Base-by-base conservation (phyloP, 2,329 filamentous ascomycete genomes). In the Grosmannia serpens region DNA sequence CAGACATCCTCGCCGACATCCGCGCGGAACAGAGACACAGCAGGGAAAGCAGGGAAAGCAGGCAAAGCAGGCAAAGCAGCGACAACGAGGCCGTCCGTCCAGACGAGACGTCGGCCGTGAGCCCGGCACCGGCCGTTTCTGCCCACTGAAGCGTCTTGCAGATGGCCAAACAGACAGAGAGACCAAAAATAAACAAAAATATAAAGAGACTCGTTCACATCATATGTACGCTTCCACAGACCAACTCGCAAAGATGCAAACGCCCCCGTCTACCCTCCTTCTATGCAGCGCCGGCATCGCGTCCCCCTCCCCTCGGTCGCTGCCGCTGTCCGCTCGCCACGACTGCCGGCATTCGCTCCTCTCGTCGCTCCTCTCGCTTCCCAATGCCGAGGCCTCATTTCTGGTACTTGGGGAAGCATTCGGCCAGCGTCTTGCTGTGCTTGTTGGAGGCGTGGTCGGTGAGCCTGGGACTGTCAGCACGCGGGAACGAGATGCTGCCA, bases 381-480 rank as follows among this genome's bases (percentile, higher is more conserved):
- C 50, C 61, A 61, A 59, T 63, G 62, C 27, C 53, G 54, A 53
- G 50, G 22, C 15, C 27, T 31, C n/a, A 49, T 35, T 56, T 64
- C 65, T 69, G 65, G 63, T 74, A 79, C 56, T 63, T 71, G 22
- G 84, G 84, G 74, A 91, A 91, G 74, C 88, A 91, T 49, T 89
- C 86, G 55, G 77, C 70, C 31, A 89, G 75, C 49, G 78, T 77
- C 76, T 89, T 89, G 76, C 74, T 85, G 76, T 91, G 88, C 78
- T 89, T 90, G 74, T 89, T 89, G 63, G 73, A 69, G 62, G 87
- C 86, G 71, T 91, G 88, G 67, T 87, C 83, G 61, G 79, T 81
- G 62, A 91, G 81, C 62, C 82, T 85, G 62, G 56, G 8, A 29
- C 24, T 13, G 64, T 38, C 44, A 47, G 54, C 47, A 46, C 27